Base-by-base conservation (phyloP, 2,329 filamentous ascomycete species). In the Ceratocystis colombiana region DNA sequence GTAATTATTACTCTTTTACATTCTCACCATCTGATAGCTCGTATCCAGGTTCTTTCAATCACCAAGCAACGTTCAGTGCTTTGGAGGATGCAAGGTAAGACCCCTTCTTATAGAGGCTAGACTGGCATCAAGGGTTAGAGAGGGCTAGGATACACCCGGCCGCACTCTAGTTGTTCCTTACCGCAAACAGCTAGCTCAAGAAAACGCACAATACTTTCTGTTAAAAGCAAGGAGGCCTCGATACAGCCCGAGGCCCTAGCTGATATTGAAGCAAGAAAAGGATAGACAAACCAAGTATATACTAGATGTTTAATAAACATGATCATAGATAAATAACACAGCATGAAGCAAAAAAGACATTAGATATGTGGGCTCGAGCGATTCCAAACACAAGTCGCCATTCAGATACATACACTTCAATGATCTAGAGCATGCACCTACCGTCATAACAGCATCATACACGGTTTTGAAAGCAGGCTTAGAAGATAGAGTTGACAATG, bases 401-500 rank as follows among this genome's bases (percentile, higher is more conserved):
- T 7, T 8, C 22, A 50, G n/a, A 20, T 50, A 22, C n/a, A 17
- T 33, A 25, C 12, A 10, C 22, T 59, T 15, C 28, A 37, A 7
- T 3, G 33, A 22, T n/a, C 33, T 25, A 12, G 15, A 28, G 15
- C 15, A 59, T 59, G 12, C 22, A 20, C n/a, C n/a, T 22, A 50
- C 17, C 55, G 7, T 20, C 25, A n/a, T 10, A n/a, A n/a, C 17
- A 15, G n/a, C 28, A 37, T 5, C 6, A 30, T 7, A 1, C 25
- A 20, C n/a, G 15, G 33, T 8, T 37, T 28, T 15, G 2, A 15
- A 5, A 30, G 55, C 28, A 17, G 17, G 12, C n/a, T 73, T 85
- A 96, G 75, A 96, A 94, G 71, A 96, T 95, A 69, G 87, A 85
- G 76, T 95, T 94, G 71, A 96, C 90, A 73, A 96, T 85, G 73